Base-by-base conservation (phyloP, 306 rosid species). In the Vicia sativa region DNA sequence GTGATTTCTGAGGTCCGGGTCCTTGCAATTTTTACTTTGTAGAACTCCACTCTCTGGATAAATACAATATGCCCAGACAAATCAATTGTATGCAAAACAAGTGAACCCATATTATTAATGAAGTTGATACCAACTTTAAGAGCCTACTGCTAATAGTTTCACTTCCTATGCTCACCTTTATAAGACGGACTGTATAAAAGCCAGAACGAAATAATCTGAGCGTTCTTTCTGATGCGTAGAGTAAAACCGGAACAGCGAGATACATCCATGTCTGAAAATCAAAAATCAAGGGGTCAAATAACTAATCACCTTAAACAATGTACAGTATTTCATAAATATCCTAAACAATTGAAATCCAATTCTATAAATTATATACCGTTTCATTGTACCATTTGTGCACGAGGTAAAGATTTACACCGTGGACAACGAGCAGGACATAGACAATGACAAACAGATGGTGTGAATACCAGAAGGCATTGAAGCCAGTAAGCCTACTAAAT, bases 391-490 rank as follows among this genome's bases (percentile, higher is more conserved):
- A 89, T 31, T 28, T 70, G 83, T 71, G 84, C 74, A 78, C 96
- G 16, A 95, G 83, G 72, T 85, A 95, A 74, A 91, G 86, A 61
- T 74, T 78, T 68, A 19, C 45, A 42, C 99, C 99, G 62, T 95
- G 99, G 80, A 88, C 9, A 73, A 95, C 26, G 72, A 95, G 96
- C 80, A 95, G 83, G 79, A 72, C 70, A 57, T 95, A 95, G 69
- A 90, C 99, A 55, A 95, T 73, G 86, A 90, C 90, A 81, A 95
- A 90, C 43, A 90, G 88, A 80, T 95, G 99, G 80, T 95, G 99
- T 38, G 99, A 95, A 85, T 95, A 95, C 97, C 99, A 95, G 82
- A 95, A 95, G 65, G 99, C 97, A 59, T 95, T 95, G 85, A 74
- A 95, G 62, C 99, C 99, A 9, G 96, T 95, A 69, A 91, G 89